A percentile compares a stretch with the other conserved stretches of the same genome.
These are phyloP conservation scores for Dillenia suffruticosa DNA, from an alignment of 164 flowering plant genomes.

Conservation along the genomic window DNA sequence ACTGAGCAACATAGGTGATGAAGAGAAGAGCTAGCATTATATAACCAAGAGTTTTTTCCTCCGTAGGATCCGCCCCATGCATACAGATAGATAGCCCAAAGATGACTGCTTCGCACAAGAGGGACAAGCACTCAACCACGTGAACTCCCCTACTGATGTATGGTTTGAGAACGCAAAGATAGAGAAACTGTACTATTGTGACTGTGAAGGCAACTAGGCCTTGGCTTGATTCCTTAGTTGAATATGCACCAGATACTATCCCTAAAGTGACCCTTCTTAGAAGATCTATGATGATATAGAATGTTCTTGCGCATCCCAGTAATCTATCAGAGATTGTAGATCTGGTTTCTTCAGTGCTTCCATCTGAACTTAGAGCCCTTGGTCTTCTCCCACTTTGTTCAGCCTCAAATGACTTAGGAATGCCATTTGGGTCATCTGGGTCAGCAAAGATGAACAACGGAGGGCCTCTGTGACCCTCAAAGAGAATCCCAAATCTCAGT, in stretches of 20 bases:
- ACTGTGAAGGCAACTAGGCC: conserved; percentile 31
- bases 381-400: conserved; percentile 45
- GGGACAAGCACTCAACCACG: conserved; percentile 41
- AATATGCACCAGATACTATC: conserved; percentile 36
- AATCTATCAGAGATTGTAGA: conserved; percentile 19
- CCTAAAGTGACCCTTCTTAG: conserved; percentile 41
- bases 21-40: conserved; percentile 43
- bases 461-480: conserved; percentile 50
- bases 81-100: conserved; percentile 31
- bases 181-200: conserved; percentile 42
- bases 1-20: conserved; percentile 37
- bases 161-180: conserved; percentile 40
- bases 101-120: conserved; percentile 47
- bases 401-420: conserved; percentile 36
- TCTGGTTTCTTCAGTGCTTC: conserved; percentile 29
- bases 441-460: conserved; percentile 26
- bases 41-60: conserved; percentile 24
- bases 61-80: conserved; percentile 8
- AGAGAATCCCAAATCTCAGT: conserved; percentile 43
- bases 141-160: conserved; percentile 46
- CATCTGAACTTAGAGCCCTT: conserved; percentile 35
- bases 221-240: conserved; percentile 20
- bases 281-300: conserved; percentile 49
- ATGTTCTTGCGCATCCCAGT: conserved; percentile 43
- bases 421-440: conserved; percentile 26